Base-by-base conservation (phyloP, 225 moss, liverwort and hornwort genomes). In the Sphagnum tenellum region DNA sequence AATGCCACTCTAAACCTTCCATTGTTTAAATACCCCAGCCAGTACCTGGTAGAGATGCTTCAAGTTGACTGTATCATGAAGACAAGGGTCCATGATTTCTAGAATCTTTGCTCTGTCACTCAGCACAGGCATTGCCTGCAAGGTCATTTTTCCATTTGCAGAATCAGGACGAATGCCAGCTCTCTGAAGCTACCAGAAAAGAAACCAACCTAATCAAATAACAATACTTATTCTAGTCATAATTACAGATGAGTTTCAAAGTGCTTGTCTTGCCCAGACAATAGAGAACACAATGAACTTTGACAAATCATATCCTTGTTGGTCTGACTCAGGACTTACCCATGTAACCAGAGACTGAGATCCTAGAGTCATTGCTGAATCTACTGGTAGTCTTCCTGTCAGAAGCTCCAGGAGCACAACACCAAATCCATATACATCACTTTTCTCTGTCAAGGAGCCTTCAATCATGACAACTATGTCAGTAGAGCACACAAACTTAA, bases 21-120 rank as follows among this genome's bases (percentile, higher is more conserved):
- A 29, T 29, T 29, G 29, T 29, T 29, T 29, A 29, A 29, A 29
- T 29, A 29, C 29, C 29, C 29, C 29, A 29, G 29, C 29, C 29
- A 29, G 29, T 29, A 91, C 91, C 88, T 89, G 91, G 57, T 86
- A 80, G 47, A 89, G 77, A 66, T 91, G 91, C 65, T 89, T 89
- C 66, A 82, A 62, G 59, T 72, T 81, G 63, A 84, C 64, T 3
- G 84, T 62, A 56, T 69, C 78, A 46, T 48, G 71, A 6, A 91
- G 61, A 12, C 54, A 62, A 55, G 79, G 76, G 64, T 81, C 88
- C 29, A 88, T 60, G 55, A 80, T 69, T 57, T 73, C 74, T 60
- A 80, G 82, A 70, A 91, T 56, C 65, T 72, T 86, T 12, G n/a
- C 61, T 69, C 86, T 81, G 71, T 80, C 61, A 2, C 70, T 75